Conservation (phyloP, 2,329 filamentous ascomycete species). For the Sclerotinia glacialis region DNA sequence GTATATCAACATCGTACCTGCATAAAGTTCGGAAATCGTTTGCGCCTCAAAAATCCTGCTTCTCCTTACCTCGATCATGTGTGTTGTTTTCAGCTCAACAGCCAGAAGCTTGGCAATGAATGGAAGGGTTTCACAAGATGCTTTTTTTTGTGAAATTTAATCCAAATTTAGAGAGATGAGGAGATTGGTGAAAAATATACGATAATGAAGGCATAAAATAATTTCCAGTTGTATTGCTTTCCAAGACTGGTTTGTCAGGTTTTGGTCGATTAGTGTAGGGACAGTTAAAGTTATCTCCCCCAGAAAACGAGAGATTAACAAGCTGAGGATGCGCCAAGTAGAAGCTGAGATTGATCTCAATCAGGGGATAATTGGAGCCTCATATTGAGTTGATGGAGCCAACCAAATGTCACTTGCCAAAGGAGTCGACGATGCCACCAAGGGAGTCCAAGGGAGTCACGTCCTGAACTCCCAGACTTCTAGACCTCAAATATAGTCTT, state of each 20-base stretch:
- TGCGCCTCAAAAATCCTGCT: constrained; percentile 6
- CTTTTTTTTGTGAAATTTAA: background rate
- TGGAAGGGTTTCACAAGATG: background rate
- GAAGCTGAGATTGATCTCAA: background rate
- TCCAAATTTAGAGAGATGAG: constrained; percentile 16
- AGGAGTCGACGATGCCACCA: background rate
- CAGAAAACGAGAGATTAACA: background rate
- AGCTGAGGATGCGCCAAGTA: constrained; percentile 1
- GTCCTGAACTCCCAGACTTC: background rate
- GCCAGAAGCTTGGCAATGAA: constrained; percentile 19
- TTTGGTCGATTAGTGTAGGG: constrained; percentile 12
- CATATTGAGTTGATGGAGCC: background rate
- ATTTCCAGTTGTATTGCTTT: background rate
- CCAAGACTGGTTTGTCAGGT: background rate
- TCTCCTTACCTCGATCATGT: constrained; percentile 6
- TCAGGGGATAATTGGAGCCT: background rate
- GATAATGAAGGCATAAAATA: background rate
- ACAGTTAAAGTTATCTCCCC: background rate
- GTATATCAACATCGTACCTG: constrained; percentile 19
- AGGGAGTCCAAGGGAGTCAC: constrained; percentile 10
- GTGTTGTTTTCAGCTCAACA: constrained; percentile 16
- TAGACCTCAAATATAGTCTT: background rate
- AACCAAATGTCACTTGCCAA: constrained; percentile 11
- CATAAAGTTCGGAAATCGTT: constrained; percentile 10
- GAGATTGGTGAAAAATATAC: constrained; percentile 3